Evolutionary conservation across 148 eudicot genomes (phyloP).

Genomic region (Arbutus unedo): DNA sequence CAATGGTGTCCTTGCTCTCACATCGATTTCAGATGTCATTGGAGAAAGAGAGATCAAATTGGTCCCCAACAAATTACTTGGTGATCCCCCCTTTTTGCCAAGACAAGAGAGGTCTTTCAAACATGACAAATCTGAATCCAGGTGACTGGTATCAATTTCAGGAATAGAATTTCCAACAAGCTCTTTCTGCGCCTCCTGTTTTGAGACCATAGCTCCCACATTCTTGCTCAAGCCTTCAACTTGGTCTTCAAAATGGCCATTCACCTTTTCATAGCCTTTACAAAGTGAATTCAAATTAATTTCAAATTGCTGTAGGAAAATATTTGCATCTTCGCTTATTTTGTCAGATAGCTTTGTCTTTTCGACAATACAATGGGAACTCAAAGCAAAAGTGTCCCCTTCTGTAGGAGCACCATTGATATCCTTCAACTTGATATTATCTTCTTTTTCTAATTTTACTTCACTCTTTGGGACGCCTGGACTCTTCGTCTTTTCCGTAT

Average conservation of each 20-base stretch:
- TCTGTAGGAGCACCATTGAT: slow-evolving; percentile 19
- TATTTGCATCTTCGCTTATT: slow-evolving; percentile 11
- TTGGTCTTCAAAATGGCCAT: slow-evolving; percentile 16
- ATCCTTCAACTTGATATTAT: slow-evolving; percentile 9
- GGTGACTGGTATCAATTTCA: slow-evolving; percentile 3
- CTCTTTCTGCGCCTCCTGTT: slow-evolving; percentile 10
- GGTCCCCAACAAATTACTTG: not conserved
- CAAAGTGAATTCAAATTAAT: not conserved
- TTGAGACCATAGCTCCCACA: not conserved
- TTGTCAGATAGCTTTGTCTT: slow-evolving; percentile 9
- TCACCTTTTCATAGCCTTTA: slow-evolving; percentile 11
- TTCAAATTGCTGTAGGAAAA: slow-evolving; percentile 4
- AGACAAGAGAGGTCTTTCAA: not conserved
- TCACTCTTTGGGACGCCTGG: slow-evolving; percentile 11
- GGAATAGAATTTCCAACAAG: not conserved
- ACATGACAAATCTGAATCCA: not conserved
- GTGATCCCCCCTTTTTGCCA: not conserved
- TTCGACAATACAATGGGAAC: not conserved
- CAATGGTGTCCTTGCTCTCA: slow-evolving; percentile 40
- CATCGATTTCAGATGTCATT: not conserved
- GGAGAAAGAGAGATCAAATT: slow-evolving; percentile 6
- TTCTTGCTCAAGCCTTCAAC: slow-evolving; percentile 12
- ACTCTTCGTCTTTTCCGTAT: slow-evolving; percentile 8
- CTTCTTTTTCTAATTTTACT: slow-evolving; percentile 7
- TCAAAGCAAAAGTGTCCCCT: not conserved